phyloP scores from a whole-genome alignment of 1,284 basidiomycete genomes.

The Heterobasidion parviporum region DNA sequence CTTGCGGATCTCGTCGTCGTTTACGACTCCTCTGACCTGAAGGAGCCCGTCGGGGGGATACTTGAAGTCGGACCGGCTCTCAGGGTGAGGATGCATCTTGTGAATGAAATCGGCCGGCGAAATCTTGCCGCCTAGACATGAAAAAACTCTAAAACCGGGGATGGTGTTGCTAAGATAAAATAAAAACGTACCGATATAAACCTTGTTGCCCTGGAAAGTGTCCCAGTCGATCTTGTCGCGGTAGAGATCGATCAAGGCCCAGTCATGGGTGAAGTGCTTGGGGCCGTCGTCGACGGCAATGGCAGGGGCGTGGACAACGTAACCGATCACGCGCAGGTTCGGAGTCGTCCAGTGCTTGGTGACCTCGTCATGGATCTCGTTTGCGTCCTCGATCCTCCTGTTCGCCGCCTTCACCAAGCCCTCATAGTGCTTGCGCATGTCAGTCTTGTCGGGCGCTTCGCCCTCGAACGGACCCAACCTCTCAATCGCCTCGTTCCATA shows the following conservation, averaged over 20 bases:
- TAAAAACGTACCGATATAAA: conserved; percentile 21
- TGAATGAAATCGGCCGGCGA: not conserved
- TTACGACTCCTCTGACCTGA: conserved; percentile 15
- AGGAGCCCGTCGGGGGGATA: conserved; percentile 22
- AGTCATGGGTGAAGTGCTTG: conserved; percentile 19
- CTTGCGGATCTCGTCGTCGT: conserved; percentile 15
- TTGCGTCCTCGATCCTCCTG: conserved; percentile 10
- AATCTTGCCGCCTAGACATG: not conserved
- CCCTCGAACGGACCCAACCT: conserved; percentile 17
- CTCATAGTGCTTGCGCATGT: conserved; percentile 17
- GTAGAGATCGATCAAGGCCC: conserved; percentile 24
- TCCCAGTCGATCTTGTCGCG: conserved; percentile 19
- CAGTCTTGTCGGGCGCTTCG: conserved; percentile 13
- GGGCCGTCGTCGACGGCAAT: conserved; percentile 18
- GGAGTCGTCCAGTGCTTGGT: conserved; percentile 14
- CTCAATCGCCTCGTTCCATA: conserved; percentile 14
- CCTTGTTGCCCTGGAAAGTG: conserved; percentile 25
- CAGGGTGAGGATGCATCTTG: not conserved
- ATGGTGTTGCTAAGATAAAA: no score
- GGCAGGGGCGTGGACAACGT: conserved; percentile 21
- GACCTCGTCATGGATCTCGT: conserved; percentile 20
- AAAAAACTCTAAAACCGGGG: no score
- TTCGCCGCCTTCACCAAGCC: conserved; percentile 17
- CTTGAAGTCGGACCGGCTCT: not conserved
- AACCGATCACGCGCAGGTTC: conserved; percentile 23